A percentile compares a stretch with the other conserved stretches of the same genome.
Evolutionary conservation across 108 stramenopile species (phyloP).

Genomic region (Skeletonema marinoi): DNA sequence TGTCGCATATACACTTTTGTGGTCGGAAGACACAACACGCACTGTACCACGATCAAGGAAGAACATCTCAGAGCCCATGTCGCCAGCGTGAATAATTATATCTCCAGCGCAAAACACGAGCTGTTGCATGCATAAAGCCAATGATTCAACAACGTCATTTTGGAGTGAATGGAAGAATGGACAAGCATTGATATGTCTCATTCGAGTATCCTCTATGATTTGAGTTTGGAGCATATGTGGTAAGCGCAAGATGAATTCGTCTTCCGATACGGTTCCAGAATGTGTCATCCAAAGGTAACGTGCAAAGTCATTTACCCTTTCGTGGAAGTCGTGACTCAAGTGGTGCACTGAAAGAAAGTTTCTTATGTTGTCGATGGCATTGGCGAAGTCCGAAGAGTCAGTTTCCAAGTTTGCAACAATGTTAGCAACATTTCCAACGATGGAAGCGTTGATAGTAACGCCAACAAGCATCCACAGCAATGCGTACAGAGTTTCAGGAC

Average conservation of each 20-base stretch:
- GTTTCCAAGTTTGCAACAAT: conserved; percentile 58
- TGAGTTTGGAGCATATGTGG: conserved; percentile 48
- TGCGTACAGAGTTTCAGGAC: conserved; percentile 56
- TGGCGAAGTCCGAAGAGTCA: conserved; percentile 33
- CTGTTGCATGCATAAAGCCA: conserved; percentile 43
- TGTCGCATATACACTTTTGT: conserved; percentile 54
- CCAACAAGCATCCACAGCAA: conserved; percentile 54
- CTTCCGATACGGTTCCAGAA: conserved; percentile 28
- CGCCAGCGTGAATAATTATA: conserved; percentile 48
- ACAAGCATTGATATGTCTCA: conserved; percentile 32
- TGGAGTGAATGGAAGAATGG: conserved; percentile 59
- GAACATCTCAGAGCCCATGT: conserved; percentile 65
- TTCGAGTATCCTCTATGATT: conserved; percentile 23
- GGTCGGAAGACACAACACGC: conserved; percentile 37
- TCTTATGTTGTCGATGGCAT: conserved; percentile 48
- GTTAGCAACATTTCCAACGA: conserved; percentile 62
- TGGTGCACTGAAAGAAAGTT: conserved; percentile 45
- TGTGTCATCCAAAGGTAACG: conserved; percentile 49
- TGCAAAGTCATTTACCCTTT: conserved; percentile 52
- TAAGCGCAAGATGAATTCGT: conserved; percentile 37
- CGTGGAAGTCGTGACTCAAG: conserved; percentile 33
- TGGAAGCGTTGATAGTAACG: conserved; percentile 57
- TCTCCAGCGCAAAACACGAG: conserved; percentile 45
- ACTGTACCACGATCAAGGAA: conserved; percentile 55
- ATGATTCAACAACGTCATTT: conserved; percentile 46